Base-by-base conservation (phyloP, 352 stramenopile genomes). In the Pythium aristosporum region DNA sequence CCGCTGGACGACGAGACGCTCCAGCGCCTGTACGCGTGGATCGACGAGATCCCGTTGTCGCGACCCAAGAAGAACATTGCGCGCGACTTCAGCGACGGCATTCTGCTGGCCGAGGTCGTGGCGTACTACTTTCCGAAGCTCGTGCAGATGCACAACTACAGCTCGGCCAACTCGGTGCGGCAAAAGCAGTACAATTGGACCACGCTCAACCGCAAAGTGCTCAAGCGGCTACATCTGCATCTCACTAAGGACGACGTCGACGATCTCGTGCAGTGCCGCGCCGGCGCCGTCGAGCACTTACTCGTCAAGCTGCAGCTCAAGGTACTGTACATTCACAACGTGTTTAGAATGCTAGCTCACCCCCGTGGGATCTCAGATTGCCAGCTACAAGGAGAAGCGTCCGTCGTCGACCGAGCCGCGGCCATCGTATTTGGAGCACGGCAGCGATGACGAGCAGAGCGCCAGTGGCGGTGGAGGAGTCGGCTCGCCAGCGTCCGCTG, bases 131-230 rank as follows among this genome's bases (percentile, higher is more conserved):
- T 98, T 64, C 96, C 96, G 28, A 96, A 97, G 68, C 65, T 98
- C 48, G 96, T 98, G 43, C 89, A 98, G 65, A 87, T 98, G 74
- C 96, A 98, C 77, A 98, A 98, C 76, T 98, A 98, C 82, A 93
- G 83, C 59, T 71, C 92, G 7, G 93, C 93, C 11, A 98, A 98
- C 72, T 92, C 88, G 25, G 73, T 95, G 53, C 81, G 80, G 49
- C 95, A 98, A 69, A 98, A 98, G 75, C 76, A 98, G 55, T 98
- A 98, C 79, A 98, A 98, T 71, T 98, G 92, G 90, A 93, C 91
- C 57, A 98, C 96, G 36, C 77, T 98, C 36, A 98, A 98, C 68
- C 80, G 86, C 23, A 95, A 96, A 69, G 91, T 97, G 53, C 74
- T 98, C 47, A 89, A 84, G 73, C 91, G 78, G 56, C 74, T 98